phyloP scores from a whole-genome alignment of 2,329 filamentous ascomycete genomes.

The Calonectria hongkongensis region DNA sequence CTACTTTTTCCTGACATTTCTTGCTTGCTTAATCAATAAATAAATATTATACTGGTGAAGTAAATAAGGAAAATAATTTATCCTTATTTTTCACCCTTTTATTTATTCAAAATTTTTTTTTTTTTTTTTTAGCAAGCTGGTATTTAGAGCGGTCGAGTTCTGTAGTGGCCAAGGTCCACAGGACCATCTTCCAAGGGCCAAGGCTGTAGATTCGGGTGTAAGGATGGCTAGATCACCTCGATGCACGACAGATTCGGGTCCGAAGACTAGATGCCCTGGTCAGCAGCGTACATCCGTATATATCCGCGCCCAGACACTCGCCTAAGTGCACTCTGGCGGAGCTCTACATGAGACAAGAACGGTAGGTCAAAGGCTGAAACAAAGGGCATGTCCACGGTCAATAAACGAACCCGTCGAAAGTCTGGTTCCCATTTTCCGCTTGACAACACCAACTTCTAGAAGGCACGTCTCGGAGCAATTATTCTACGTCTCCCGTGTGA shows the following conservation, averaged over 20 bases:
- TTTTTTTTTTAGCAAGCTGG: too few species aligned
- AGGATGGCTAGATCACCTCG: conserved; percentile 1
- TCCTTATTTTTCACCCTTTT: too few species aligned
- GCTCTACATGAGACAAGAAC: neutral
- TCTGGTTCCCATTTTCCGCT: neutral
- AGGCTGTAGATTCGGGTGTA: conserved; percentile 13
- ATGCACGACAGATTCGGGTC: neutral
- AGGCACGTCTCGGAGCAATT: neutral
- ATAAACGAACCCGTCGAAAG: too few species aligned
- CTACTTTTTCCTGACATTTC: too few species aligned
- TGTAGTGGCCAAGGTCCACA: too few species aligned
- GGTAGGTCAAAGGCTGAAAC: neutral
- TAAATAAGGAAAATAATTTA: too few species aligned
- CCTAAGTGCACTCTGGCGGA: conserved; percentile 2
- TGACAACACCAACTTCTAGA: neutral
- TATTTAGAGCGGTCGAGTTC: too few species aligned
- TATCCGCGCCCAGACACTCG: conserved; percentile 16
- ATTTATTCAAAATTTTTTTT: too few species aligned
- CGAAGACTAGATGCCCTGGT: conserved; percentile 8
- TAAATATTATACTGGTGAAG: too few species aligned
- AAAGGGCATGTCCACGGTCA: neutral
- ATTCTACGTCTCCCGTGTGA: neutral
- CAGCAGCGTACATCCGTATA: conserved; percentile 1
- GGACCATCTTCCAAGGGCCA: neutral
- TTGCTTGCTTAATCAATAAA: too few species aligned